These are phyloP conservation scores for Limonomyces culmigenus DNA, from an alignment of 1,284 basidiomycete species.

Conservation along the genomic window DNA sequence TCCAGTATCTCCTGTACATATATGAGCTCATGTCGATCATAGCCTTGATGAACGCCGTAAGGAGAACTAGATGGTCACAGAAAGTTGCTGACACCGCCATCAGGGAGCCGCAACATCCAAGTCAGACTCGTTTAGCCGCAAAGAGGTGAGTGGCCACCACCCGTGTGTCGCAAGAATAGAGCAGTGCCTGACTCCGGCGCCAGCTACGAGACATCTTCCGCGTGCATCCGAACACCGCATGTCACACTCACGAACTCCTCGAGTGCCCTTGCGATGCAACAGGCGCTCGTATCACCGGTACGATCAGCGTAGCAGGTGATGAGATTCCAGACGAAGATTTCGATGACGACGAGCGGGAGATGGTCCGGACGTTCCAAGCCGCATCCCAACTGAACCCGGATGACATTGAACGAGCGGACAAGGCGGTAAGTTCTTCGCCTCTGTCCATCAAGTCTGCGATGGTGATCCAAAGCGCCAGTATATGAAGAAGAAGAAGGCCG, in stretches of 20 bases:
- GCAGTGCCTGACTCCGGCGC: constrained; percentile 1
- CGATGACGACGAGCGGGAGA: constrained; percentile 14
- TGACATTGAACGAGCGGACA: constrained; percentile 30
- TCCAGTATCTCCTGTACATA: neutral
- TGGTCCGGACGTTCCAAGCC: constrained; percentile 51
- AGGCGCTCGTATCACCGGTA: constrained; percentile 7
- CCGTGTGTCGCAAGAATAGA: no score
- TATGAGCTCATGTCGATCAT: constrained; percentile 5
- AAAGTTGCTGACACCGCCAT: no score
- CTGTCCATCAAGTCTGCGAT: neutral
- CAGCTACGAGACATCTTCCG: constrained; percentile 86
- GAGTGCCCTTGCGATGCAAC: constrained; percentile 48
- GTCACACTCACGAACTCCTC: constrained; percentile 84
- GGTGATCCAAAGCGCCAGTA: constrained; percentile 26
- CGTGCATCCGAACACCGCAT: constrained; percentile 63
- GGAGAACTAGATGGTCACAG: no score
- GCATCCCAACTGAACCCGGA: constrained; percentile 53
- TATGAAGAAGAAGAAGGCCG: constrained; percentile 54
- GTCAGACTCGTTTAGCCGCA: constrained; percentile 75
- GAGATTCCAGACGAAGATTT: constrained; percentile 14
- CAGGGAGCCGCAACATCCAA: constrained; percentile 38
- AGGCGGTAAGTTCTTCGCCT: constrained; percentile 23
- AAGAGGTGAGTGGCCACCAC: constrained; percentile 49
- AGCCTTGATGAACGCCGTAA: no score
- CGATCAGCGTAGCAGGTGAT: constrained; percentile 11